Evolutionary conservation across 2,329 filamentous ascomycete species (phyloP).

Genomic region (Scedosporium apiospermum): DNA sequence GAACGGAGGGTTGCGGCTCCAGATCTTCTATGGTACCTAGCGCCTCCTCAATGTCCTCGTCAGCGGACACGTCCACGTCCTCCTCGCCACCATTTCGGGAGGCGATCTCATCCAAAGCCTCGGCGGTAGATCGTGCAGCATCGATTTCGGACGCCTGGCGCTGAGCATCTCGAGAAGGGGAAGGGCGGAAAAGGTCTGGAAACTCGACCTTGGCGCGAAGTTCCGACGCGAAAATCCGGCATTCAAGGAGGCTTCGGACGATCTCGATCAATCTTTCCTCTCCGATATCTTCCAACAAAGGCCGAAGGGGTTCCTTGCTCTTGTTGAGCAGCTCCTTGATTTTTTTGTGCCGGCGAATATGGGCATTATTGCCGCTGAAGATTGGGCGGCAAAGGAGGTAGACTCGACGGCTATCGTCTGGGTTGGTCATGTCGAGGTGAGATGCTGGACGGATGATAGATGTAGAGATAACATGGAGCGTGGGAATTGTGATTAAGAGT

Average conservation of each 20-base stretch:
- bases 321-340: slow-evolving; percentile 13
- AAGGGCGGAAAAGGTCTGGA: slow-evolving; percentile 20
- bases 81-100: not conserved
- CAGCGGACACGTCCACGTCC: not conserved
- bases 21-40: not conserved
- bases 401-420: slow-evolving; percentile 12
- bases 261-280: slow-evolving; percentile 7
- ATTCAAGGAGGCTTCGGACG: slow-evolving; percentile 15
- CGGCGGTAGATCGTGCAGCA: slow-evolving; percentile 6
- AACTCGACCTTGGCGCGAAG: slow-evolving; percentile 22
- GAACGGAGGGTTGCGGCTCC: not conserved
- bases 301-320: not conserved
- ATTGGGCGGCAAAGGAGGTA: slow-evolving; percentile 17
- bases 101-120: not conserved
- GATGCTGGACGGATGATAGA: not conserved
- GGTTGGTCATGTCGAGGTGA: not conserved
- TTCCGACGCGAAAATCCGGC: slow-evolving; percentile 21
- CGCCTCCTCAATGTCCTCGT: not conserved
- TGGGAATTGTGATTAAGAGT: too few relatives aligned
- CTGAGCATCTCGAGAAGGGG: slow-evolving; percentile 15
- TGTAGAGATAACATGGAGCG: not conserved
- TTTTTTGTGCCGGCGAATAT: slow-evolving; percentile 15
- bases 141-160: slow-evolving; percentile 20
- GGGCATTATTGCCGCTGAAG: slow-evolving; percentile 16
- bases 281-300: not conserved